A percentile compares a stretch with the other conserved stretches of the same genome.
phyloP scores from a whole-genome alignment of 2,329 filamentous ascomycete species.

The Grosmannia huntii region DNA sequence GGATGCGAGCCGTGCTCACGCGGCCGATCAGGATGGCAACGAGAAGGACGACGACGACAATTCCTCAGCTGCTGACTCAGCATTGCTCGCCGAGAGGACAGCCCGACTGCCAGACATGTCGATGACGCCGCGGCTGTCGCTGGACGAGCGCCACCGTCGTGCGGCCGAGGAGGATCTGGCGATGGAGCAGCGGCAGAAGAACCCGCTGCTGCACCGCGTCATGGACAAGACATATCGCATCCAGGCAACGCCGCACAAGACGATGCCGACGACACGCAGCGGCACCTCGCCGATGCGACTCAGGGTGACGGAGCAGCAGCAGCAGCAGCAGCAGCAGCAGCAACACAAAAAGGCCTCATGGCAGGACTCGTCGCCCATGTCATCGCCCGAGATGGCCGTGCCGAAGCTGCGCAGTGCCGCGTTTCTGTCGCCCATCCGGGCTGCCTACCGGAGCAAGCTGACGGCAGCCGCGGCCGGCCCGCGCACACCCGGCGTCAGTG shows the following conservation, averaged over 20 bases:
- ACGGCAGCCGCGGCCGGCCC: constrained; percentile 34
- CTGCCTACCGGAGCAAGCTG: constrained; percentile 27
- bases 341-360: constrained; percentile 22
- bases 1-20: background rate
- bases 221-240: constrained; percentile 92
- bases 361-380: constrained; percentile 46
- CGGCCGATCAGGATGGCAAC: background rate
- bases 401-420: constrained; percentile 76
- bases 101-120: constrained; percentile 48
- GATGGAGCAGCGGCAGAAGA: constrained; percentile 33
- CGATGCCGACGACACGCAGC: constrained; percentile 22
- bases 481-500: constrained; percentile 70
- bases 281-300: constrained; percentile 34
- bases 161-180: constrained; percentile 12
- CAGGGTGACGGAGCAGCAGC: constrained; percentile 19
- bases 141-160: constrained; percentile 35
- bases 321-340: background rate
- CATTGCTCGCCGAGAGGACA: constrained; percentile 37
- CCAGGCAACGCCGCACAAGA: constrained; percentile 74
- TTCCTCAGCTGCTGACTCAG: constrained; percentile 25
- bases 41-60: constrained; percentile 8
- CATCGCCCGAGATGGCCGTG: constrained; percentile 65
- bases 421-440: constrained; percentile 60
- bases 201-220: constrained; percentile 80
- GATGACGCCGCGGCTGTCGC: constrained; percentile 46